Conservation (phyloP, 495 filamentous ascomycete genomes). For the Alectoria sarmentosa region DNA sequence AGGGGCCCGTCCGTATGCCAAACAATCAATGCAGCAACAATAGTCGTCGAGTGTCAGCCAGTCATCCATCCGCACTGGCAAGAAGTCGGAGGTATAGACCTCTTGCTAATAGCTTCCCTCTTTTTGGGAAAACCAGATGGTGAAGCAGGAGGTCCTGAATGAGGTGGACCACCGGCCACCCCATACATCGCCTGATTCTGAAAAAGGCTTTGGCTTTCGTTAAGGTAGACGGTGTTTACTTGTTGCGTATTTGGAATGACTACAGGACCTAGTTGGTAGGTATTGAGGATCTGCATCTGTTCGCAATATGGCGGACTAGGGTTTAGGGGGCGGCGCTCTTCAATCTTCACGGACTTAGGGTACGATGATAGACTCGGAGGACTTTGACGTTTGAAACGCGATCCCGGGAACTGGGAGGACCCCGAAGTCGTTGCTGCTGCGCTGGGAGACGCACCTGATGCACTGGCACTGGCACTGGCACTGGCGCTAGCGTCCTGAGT, state of each 20-base stretch:
- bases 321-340: slow-evolving; percentile 56
- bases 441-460: slow-evolving; percentile 9
- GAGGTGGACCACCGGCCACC: neutral
- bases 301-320: slow-evolving; percentile 55
- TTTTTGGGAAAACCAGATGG: neutral
- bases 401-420: slow-evolving; percentile 6
- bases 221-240: slow-evolving; percentile 47
- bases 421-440: slow-evolving; percentile 15
- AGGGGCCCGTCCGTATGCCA: neutral
- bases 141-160: neutral
- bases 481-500: slow-evolving; percentile 25
- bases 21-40: neutral
- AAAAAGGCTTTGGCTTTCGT: slow-evolving; percentile 34
- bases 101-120: slow-evolving; percentile 9
- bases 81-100: neutral
- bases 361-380: slow-evolving; percentile 37
- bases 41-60: neutral
- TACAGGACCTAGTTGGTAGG: slow-evolving; percentile 40
- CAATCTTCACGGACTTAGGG: slow-evolving; percentile 69
- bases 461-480: slow-evolving; percentile 8
- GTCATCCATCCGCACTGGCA: slow-evolving; percentile 21
- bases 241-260: slow-evolving; percentile 33
- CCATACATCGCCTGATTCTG: neutral
- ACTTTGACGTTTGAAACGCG: slow-evolving; percentile 14
- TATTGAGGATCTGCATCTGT: slow-evolving; percentile 56